Conservation (phyloP, 208 protist genomes). For the Blastocrithidia nonstop region DNA sequence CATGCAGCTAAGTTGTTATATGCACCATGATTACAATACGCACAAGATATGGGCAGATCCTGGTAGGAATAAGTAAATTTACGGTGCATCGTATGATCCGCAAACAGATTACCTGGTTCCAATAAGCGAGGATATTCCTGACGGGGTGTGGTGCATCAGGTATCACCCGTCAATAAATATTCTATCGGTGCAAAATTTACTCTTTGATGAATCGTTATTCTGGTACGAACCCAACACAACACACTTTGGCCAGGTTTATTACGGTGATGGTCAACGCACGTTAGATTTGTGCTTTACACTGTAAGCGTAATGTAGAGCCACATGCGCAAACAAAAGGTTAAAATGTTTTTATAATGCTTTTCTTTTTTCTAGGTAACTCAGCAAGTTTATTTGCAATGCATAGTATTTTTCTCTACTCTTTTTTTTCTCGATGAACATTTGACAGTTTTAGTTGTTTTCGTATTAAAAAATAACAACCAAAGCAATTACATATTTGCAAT, state of each 20-base stretch:
- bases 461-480: too few relatives aligned
- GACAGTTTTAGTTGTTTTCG: too few relatives aligned
- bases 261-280: conserved; percentile 66
- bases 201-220: conserved; percentile 76
- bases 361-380: background rate
- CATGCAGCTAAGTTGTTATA: conserved; percentile 69
- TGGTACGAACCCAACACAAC: conserved; percentile 68
- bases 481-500: too few relatives aligned
- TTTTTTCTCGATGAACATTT: too few relatives aligned
- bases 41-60: conserved; percentile 12
- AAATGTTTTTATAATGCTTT: background rate
- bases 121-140: conserved; percentile 76
- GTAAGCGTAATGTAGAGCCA: conserved; percentile 6
- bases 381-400: too few relatives aligned
- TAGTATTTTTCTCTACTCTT: too few relatives aligned
- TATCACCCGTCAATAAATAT: conserved; percentile 66
- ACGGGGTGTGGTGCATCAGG: conserved; percentile 77
- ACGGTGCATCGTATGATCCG: conserved; percentile 69
- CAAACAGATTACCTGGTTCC: conserved; percentile 68
- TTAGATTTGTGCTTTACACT: conserved; percentile 78
- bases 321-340: conserved; percentile 1
- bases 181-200: conserved; percentile 68
- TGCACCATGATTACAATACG: conserved; percentile 33
- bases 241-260: conserved; percentile 78
- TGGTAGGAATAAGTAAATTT: conserved; percentile 51